These are phyloP conservation scores for Cantharellus cinnabarinus DNA, from an alignment of 768 basidiomycete species.

Conservation along the genomic window DNA sequence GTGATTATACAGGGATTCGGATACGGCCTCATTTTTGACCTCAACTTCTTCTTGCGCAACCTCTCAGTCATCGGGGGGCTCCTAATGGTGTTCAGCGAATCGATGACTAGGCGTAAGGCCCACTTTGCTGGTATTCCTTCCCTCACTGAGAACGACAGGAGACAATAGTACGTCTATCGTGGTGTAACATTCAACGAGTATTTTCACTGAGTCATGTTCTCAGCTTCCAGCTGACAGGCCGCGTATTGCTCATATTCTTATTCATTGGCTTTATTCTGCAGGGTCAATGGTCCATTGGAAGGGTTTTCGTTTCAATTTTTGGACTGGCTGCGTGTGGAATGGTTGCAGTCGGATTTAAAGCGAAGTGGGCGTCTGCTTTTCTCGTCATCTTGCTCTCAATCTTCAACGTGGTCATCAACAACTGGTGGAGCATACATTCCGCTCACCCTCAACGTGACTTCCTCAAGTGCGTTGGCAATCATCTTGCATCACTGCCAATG, in stretches of 20 bases:
- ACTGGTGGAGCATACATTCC: slow-evolving; percentile 90
- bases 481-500: not conserved
- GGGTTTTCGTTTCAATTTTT: slow-evolving; percentile 71
- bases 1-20: slow-evolving; percentile 94
- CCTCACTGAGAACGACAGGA: slow-evolving; percentile 85
- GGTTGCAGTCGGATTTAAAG: slow-evolving; percentile 98
- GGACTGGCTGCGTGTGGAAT: slow-evolving; percentile 84
- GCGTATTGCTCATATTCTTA: slow-evolving; percentile 93
- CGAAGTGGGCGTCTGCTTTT: slow-evolving; percentile 96
- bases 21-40: slow-evolving; percentile 97
- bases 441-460: slow-evolving; percentile 93
- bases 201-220: not conserved
- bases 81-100: slow-evolving; percentile 97
- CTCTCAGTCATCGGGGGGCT: slow-evolving; percentile 93
- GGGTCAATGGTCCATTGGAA: slow-evolving; percentile 72
- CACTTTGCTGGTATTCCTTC: slow-evolving; percentile 79
- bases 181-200: not conserved
- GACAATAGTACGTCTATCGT: slow-evolving; percentile 67
- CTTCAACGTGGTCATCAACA: slow-evolving; percentile 97
- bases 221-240: slow-evolving; percentile 93
- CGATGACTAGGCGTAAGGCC: slow-evolving; percentile 70
- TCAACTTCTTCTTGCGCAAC: slow-evolving; percentile 99
- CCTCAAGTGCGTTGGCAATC: slow-evolving; percentile 53
- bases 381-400: slow-evolving; percentile 75
- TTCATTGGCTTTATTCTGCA: slow-evolving; percentile 96